Percentiles rank a stretch among this genome's conserved stretches.
These are phyloP conservation scores for Phytophthora megakarya DNA, from an alignment of 352 stramenopile genomes.

Conservation along the genomic window DNA sequence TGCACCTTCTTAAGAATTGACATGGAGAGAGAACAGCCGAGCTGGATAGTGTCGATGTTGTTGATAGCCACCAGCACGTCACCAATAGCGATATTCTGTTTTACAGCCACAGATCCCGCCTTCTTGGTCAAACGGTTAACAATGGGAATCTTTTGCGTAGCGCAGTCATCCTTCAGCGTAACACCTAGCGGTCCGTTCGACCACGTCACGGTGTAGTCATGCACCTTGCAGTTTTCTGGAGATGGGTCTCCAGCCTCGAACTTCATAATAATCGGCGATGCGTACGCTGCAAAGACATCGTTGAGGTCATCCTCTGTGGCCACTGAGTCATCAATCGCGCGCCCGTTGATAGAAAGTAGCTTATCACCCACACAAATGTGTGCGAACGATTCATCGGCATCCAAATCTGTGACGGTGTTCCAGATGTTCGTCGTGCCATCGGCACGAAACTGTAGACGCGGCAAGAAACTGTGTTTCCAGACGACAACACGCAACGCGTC, in stretches of 20 bases:
- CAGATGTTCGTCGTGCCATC: slow-evolving; percentile 54
- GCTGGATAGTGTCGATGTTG: slow-evolving; percentile 90
- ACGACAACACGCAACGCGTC: slow-evolving; percentile 80
- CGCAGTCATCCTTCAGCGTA: slow-evolving; percentile 85
- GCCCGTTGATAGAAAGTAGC: slow-evolving; percentile 80
- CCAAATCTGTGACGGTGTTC: slow-evolving; percentile 70
- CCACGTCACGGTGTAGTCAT: slow-evolving; percentile 89
- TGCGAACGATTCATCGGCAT: slow-evolving; percentile 81
- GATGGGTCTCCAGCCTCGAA: slow-evolving; percentile 60
- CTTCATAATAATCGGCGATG: slow-evolving; percentile 85
- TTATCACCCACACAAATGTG: slow-evolving; percentile 75
- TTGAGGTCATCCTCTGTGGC: slow-evolving; percentile 69
- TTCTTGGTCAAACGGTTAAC: slow-evolving; percentile 90
- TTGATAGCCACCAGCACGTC: slow-evolving; percentile 88
- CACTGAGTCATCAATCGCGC: slow-evolving; percentile 62
- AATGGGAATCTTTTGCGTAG: slow-evolving; percentile 85
- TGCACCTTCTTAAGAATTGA: slow-evolving; percentile 91
- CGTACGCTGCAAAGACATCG: slow-evolving; percentile 74
- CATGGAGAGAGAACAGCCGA: slow-evolving; percentile 88
- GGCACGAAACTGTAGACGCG: slow-evolving; percentile 61
- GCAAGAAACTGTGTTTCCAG: slow-evolving; percentile 89
- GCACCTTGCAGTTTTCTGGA: slow-evolving; percentile 66
- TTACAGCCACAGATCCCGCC: slow-evolving; percentile 81
- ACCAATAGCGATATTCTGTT: slow-evolving; percentile 89
- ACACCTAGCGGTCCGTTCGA: slow-evolving; percentile 86